These are phyloP conservation scores for Vicia sativa DNA, from an alignment of 306 rosid species.

Conservation along the genomic window DNA sequence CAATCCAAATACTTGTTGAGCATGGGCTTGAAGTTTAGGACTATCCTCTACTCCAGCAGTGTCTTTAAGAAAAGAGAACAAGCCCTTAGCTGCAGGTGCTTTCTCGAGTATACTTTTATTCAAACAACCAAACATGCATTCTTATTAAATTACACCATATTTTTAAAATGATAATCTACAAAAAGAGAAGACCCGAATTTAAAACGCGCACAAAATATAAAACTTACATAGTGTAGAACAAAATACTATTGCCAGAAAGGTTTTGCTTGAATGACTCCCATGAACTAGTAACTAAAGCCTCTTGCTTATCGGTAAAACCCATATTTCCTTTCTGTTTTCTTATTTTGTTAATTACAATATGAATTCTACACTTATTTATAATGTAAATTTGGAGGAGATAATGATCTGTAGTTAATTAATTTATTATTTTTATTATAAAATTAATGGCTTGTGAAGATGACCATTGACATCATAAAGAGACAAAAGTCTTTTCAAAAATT, in stretches of 20 bases:
- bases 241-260: slow-evolving; percentile 22
- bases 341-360: background rate
- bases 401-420: background rate
- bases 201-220: background rate
- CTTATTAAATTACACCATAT: background rate
- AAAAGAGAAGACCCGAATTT: background rate
- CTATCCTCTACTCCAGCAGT: slow-evolving; percentile 20
- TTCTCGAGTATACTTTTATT: slow-evolving; percentile 42
- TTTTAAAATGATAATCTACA: background rate
- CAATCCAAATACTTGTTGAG: slow-evolving; percentile 39
- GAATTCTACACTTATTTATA: background rate
- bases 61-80: slow-evolving; percentile 43
- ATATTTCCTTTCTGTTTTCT: background rate
- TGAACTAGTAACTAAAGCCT: slow-evolving; percentile 37
- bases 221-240: slow-evolving; percentile 37
- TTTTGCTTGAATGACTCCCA: slow-evolving; percentile 34
- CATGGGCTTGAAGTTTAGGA: slow-evolving; percentile 32
- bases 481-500: background rate
- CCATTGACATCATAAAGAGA: background rate
- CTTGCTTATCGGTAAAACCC: slow-evolving; percentile 39
- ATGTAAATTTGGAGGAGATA: background rate
- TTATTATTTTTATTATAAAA: background rate
- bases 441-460: background rate
- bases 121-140: background rate
- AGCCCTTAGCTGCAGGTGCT: slow-evolving; percentile 36